phyloP scores from a whole-genome alignment of 768 basidiomycete species.

The Boletus barrowsii region DNA sequence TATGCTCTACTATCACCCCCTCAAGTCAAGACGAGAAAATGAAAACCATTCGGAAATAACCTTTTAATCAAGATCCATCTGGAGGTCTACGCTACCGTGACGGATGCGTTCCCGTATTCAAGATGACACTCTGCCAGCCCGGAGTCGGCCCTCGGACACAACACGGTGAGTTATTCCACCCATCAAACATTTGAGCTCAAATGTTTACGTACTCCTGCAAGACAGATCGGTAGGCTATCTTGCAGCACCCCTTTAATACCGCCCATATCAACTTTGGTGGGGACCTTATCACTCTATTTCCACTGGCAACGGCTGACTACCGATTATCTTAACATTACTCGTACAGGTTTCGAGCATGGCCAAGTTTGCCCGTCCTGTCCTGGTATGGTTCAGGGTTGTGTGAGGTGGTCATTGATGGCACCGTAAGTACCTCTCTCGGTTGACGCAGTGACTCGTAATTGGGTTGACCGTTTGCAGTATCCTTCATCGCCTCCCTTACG shows the following conservation, averaged over 20 bases:
- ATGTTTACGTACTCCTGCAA: conserved; percentile 10
- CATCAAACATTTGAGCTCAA: neutral
- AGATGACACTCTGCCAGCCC: conserved; percentile 15
- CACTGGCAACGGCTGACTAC: neutral
- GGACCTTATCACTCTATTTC: neutral
- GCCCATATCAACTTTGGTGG: too few relatives aligned
- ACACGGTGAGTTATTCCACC: neutral
- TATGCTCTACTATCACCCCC: too few relatives aligned
- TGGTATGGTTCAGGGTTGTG: neutral
- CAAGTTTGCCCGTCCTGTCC: conserved; percentile 6
- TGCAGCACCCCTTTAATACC: neutral
- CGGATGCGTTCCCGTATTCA: conserved; percentile 18
- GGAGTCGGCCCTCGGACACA: neutral
- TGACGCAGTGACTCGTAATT: neutral
- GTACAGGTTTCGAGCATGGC: conserved; percentile 3
- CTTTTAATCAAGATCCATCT: neutral
- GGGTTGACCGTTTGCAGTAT: neutral
- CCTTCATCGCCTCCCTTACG: neutral
- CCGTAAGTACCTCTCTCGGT: neutral
- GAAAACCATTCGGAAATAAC: neutral
- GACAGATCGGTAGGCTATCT: conserved; percentile 1
- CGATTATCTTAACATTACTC: neutral
- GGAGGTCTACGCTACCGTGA: conserved; percentile 11
- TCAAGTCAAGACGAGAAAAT: too few relatives aligned
- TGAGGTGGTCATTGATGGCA: neutral